Conservation (phyloP, 352 stramenopile genomes). For the Pythium chondricola region DNA sequence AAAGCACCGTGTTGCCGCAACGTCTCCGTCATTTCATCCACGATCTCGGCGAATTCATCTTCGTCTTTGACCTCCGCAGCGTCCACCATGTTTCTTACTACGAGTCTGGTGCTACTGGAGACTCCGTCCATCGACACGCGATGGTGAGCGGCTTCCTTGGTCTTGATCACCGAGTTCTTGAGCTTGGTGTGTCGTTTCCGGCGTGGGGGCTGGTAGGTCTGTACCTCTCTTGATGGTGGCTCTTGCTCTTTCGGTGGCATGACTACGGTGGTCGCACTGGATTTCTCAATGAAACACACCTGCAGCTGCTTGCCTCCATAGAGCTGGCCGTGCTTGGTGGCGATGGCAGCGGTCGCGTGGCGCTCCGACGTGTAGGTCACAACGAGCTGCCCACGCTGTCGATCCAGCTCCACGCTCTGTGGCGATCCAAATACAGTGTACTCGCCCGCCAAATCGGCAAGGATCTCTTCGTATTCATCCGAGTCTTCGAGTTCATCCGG, state of each 20-base stretch:
- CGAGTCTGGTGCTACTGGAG: too few species aligned
- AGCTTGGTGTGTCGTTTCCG: conserved; percentile 30
- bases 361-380: conserved; percentile 15
- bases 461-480: too few species aligned
- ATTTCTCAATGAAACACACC: not conserved
- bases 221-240: too few species aligned
- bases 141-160: not conserved
- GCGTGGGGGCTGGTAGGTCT: too few species aligned
- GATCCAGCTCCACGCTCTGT: conserved; percentile 6
- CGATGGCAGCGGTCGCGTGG: conserved; percentile 12
- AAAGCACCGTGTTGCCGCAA: conserved; percentile 3
- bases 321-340: conserved; percentile 16
- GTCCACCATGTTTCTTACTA: conserved; percentile 22
- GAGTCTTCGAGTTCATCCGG: too few species aligned
- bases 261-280: not conserved
- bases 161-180: conserved; percentile 18
- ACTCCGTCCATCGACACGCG: not conserved
- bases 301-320: conserved; percentile 32
- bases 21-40: conserved; percentile 9
- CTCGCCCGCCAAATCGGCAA: too few species aligned
- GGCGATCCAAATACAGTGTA: too few species aligned
- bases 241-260: not conserved
- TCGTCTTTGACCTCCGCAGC: conserved; percentile 26
- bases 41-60: conserved; percentile 24
- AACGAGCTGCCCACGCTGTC: conserved; percentile 4